These are phyloP conservation scores for Solanum pimpinellifolium DNA, from an alignment of 257 asterid species.

Conservation along the genomic window DNA sequence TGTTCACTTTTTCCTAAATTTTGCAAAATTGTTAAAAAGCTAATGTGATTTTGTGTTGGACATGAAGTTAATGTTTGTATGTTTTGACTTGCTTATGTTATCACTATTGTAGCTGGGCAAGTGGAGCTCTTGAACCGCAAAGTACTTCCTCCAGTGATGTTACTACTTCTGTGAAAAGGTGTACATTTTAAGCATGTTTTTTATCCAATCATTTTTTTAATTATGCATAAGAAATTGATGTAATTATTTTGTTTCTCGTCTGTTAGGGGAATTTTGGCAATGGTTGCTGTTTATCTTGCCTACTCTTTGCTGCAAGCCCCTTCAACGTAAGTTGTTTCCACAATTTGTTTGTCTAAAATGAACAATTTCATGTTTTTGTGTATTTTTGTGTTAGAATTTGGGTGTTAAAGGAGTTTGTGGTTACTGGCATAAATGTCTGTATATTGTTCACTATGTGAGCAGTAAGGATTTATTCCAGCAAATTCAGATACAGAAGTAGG, in stretches of 20 bases:
- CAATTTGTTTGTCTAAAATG: background rate
- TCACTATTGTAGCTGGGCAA: conserved; percentile 66
- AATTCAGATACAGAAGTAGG: background rate
- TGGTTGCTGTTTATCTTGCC: conserved; percentile 90
- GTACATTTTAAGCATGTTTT: background rate
- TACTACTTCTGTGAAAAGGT: conserved; percentile 75
- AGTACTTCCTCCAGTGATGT: conserved; percentile 41
- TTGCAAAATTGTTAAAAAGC: too few species aligned
- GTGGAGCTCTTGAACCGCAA: conserved; percentile 92
- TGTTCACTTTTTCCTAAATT: background rate
- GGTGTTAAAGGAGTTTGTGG: background rate
- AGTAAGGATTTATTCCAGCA: background rate
- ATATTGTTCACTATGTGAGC: background rate
- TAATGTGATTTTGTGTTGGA: background rate
- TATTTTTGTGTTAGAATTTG: background rate
- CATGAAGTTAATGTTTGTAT: background rate
- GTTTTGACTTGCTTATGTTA: background rate
- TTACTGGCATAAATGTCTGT: background rate
- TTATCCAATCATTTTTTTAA: background rate
- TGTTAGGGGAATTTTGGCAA: conserved; percentile 90
- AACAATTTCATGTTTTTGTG: background rate
- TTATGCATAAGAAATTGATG: background rate
- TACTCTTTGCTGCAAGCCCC: conserved; percentile 98
- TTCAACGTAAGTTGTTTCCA: conserved; percentile 62
- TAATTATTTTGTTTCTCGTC: conserved; percentile 8